A percentile compares a stretch with the other conserved stretches of the same genome.
These are phyloP conservation scores for Linnemannia schmuckeri DNA, from an alignment of 192 early-diverging fungal genomes.

Conservation along the genomic window DNA sequence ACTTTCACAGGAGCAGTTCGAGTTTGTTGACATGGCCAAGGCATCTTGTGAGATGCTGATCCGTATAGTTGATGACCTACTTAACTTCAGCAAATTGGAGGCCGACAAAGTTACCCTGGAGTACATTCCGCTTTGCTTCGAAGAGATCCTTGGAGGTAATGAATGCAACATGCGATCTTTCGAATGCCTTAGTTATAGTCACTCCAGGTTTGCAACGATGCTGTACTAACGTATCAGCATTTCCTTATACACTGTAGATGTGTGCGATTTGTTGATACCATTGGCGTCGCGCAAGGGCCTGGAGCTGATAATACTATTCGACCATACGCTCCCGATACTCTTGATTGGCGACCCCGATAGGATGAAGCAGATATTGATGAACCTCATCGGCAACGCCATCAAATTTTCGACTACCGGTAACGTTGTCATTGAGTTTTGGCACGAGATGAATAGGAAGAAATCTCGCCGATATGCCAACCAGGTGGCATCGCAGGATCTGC, in stretches of 20 bases:
- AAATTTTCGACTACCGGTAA: slow-evolving; percentile 63
- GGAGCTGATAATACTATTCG: slow-evolving; percentile 66
- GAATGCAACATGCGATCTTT: not conserved
- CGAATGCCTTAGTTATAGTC: not conserved
- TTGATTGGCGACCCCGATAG: slow-evolving; percentile 78
- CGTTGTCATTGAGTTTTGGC: slow-evolving; percentile 43
- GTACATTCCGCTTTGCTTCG: slow-evolving; percentile 53
- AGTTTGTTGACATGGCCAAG: slow-evolving; percentile 65
- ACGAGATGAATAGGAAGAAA: slow-evolving; percentile 14
- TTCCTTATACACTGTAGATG: slow-evolving; percentile 31
- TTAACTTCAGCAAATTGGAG: slow-evolving; percentile 64
- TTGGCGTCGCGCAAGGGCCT: slow-evolving; percentile 76
- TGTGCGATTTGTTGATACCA: slow-evolving; percentile 69
- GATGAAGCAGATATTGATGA: slow-evolving; percentile 79
- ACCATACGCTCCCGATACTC: slow-evolving; percentile 65
- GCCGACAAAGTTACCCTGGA: slow-evolving; percentile 64
- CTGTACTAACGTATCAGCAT: not conserved
- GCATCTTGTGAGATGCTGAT: slow-evolving; percentile 64
- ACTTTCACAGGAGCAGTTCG: slow-evolving; percentile 59
- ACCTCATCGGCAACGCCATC: slow-evolving; percentile 81
- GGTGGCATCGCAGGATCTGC: not conserved
- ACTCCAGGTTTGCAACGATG: no score
- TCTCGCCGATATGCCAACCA: not conserved
- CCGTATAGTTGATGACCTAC: slow-evolving; percentile 64
- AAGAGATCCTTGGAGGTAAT: slow-evolving; percentile 59